A percentile compares a stretch with the other conserved stretches of the same genome.
Conservation (phyloP, 2,329 filamentous ascomycete species). For the Paracamarosporium sp. region DNA sequence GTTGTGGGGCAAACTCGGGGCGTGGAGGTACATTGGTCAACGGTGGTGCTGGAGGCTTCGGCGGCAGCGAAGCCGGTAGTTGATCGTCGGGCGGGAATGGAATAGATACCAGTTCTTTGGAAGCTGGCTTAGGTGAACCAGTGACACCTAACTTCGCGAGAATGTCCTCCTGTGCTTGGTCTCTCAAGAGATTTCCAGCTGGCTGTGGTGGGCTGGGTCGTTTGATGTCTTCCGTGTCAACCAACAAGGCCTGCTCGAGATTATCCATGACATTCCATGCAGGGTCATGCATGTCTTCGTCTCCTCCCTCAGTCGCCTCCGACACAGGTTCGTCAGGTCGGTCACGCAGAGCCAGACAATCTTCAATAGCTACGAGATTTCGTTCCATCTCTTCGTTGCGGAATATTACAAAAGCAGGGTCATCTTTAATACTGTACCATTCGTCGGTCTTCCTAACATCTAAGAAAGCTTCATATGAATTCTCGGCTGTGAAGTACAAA, state of each 20-base stretch:
- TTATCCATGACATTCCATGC: constrained; percentile 49
- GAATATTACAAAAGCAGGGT: constrained; percentile 58
- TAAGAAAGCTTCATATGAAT: constrained; percentile 52
- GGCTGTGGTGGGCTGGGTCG: constrained; percentile 9
- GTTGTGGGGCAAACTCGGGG: constrained; percentile 20
- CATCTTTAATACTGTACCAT: constrained; percentile 58
- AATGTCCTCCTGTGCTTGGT: constrained; percentile 44
- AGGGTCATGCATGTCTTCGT: constrained; percentile 43
- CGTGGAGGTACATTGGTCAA: constrained; percentile 13
- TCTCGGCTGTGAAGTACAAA: constrained; percentile 55
- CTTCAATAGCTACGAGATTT: constrained; percentile 50
- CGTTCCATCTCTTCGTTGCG: constrained; percentile 45
- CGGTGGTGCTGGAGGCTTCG: constrained; percentile 22
- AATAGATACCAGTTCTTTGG: constrained; percentile 25
- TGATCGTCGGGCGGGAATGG: constrained; percentile 20
- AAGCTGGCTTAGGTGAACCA: constrained; percentile 44
- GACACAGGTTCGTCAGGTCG: constrained; percentile 39
- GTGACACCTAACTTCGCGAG: constrained; percentile 46
- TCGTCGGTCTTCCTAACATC: constrained; percentile 58
- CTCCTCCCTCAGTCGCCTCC: constrained; percentile 29
- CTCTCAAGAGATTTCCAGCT: constrained; percentile 10
- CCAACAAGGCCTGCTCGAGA: constrained; percentile 47
- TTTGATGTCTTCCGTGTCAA: constrained; percentile 19
- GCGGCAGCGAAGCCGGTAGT: constrained; percentile 19
- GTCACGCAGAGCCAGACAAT: constrained; percentile 51